Percentiles rank a stretch among this genome's conserved stretches.
phyloP scores from a whole-genome alignment of 2,329 filamentous ascomycete species.

The Phialophora tarda region DNA sequence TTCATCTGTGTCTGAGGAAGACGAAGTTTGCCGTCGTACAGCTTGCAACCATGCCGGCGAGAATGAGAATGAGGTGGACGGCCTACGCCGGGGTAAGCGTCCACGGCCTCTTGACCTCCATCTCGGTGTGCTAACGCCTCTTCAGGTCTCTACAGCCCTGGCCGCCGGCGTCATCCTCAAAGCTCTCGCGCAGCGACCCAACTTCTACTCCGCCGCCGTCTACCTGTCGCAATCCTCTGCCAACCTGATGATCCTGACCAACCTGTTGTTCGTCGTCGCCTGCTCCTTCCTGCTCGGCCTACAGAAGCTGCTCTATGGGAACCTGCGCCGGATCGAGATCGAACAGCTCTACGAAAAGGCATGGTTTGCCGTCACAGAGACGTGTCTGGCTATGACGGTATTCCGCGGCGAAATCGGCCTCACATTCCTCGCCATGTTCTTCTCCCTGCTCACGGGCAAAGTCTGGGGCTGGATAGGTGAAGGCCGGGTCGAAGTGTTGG shows the following conservation, averaged over 20 bases:
- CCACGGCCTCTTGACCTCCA: slow-evolving; percentile 9
- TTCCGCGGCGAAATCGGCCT: slow-evolving; percentile 94
- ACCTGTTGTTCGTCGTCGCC: slow-evolving; percentile 82
- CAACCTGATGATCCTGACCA: slow-evolving; percentile 91
- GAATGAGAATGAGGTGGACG: slow-evolving; percentile 53
- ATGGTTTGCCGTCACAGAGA: slow-evolving; percentile 98
- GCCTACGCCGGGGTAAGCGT: slow-evolving; percentile 58
- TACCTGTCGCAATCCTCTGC: slow-evolving; percentile 96
- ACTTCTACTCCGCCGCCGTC: slow-evolving; percentile 98
- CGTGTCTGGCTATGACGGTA: slow-evolving; percentile 95
- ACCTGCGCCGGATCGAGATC: slow-evolving; percentile 88
- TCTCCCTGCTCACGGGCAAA: slow-evolving; percentile 87
- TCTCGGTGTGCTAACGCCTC: slow-evolving; percentile 18
- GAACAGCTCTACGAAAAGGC: slow-evolving; percentile 97
- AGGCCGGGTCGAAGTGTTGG: slow-evolving; percentile 88
- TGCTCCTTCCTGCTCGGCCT: slow-evolving; percentile 82
- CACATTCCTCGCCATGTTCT: slow-evolving; percentile 97
- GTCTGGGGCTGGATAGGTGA: slow-evolving; percentile 99
- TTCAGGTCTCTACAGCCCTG: slow-evolving; percentile 77
- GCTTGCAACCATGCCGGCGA: slow-evolving; percentile 27
- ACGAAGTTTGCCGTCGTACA: slow-evolving; percentile 5
- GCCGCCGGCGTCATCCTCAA: slow-evolving; percentile 84
- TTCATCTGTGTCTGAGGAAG: slow-evolving; percentile 15
- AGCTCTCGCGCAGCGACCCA: slow-evolving; percentile 91
- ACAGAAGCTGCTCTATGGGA: slow-evolving; percentile 88